A percentile compares a stretch with the other conserved stretches of the same genome.
phyloP scores from a whole-genome alignment of 352 stramenopile species.

The Phytophthora quininea region DNA sequence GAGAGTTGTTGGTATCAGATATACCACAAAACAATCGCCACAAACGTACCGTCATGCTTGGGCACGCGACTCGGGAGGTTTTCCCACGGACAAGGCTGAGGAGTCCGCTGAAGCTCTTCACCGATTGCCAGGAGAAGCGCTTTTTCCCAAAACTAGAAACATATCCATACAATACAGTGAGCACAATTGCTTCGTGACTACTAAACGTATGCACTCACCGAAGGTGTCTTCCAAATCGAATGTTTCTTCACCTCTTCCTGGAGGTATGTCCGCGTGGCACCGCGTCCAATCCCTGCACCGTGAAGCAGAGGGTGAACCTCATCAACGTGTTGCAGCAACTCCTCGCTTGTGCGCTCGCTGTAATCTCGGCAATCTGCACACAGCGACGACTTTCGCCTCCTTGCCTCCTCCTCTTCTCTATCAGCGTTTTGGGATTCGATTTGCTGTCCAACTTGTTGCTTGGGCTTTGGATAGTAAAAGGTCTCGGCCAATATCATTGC shows the following conservation, averaged over 20 bases:
- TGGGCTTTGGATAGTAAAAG: slow-evolving; percentile 59
- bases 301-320: slow-evolving; percentile 41
- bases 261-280: slow-evolving; percentile 69
- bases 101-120: slow-evolving; percentile 82
- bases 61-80: slow-evolving; percentile 62
- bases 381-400: slow-evolving; percentile 20
- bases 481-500: slow-evolving; percentile 89
- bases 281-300: slow-evolving; percentile 43
- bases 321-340: slow-evolving; percentile 41
- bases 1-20: not conserved
- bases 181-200: too few species aligned
- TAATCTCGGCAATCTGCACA: slow-evolving; percentile 33
- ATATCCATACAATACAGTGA: not conserved
- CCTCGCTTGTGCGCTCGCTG: slow-evolving; percentile 36
- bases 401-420: slow-evolving; percentile 11
- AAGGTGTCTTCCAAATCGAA: slow-evolving; percentile 83
- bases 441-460: slow-evolving; percentile 4
- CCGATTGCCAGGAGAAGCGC: slow-evolving; percentile 81
- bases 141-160: slow-evolving; percentile 83
- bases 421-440: slow-evolving; percentile 4
- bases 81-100: slow-evolving; percentile 80
- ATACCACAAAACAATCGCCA: not conserved
- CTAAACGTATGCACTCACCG: slow-evolving; percentile 31
- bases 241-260: slow-evolving; percentile 88
- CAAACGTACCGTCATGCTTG: slow-evolving; percentile 52